Percentiles rank a stretch among this genome's conserved stretches.
Conservation (phyloP, 805 yeast genomes). For the Starmera pachycereana region DNA sequence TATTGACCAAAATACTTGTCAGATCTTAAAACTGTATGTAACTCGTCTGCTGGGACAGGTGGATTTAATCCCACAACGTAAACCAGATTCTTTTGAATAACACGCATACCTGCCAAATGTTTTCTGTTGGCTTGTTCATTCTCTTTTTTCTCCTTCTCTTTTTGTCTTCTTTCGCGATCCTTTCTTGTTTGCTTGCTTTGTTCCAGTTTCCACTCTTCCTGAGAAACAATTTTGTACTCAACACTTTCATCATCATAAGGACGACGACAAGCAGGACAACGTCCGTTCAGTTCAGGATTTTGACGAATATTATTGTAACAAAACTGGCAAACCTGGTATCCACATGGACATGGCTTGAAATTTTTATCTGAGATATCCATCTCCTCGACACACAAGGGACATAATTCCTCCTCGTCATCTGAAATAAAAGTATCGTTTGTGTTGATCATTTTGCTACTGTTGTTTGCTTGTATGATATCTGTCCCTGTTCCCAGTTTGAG, state of each 20-base stretch:
- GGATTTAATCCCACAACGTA: slow-evolving; percentile 94
- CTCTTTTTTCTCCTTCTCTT: slow-evolving; percentile 87
- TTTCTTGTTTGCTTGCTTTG: slow-evolving; percentile 72
- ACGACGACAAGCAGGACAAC: slow-evolving; percentile 97
- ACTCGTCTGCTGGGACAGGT: slow-evolving; percentile 66
- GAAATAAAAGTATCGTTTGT: slow-evolving; percentile 49
- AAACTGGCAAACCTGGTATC: slow-evolving; percentile 96
- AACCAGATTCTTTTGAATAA: slow-evolving; percentile 94
- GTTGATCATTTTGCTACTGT: slow-evolving; percentile 11
- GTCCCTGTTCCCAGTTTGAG: neutral
- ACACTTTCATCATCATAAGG: slow-evolving; percentile 88
- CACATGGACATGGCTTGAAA: slow-evolving; percentile 99
- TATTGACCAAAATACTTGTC: slow-evolving; percentile 98
- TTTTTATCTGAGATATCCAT: slow-evolving; percentile 94
- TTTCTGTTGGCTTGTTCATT: slow-evolving; percentile 73
- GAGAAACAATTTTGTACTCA: slow-evolving; percentile 70
- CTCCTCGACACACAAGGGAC: slow-evolving; percentile 95
- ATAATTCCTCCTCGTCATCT: slow-evolving; percentile 73
- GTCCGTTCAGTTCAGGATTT: slow-evolving; percentile 89
- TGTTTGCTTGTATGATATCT: neutral
- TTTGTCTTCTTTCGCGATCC: slow-evolving; percentile 73
- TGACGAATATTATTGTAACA: slow-evolving; percentile 95
- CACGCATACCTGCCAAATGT: slow-evolving; percentile 93
- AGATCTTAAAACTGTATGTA: slow-evolving; percentile 71
- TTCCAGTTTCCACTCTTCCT: slow-evolving; percentile 77